These are phyloP conservation scores for apple (Malus domestica) DNA, from an alignment of 306 rosid genomes.

Conservation along the genomic window DNA sequence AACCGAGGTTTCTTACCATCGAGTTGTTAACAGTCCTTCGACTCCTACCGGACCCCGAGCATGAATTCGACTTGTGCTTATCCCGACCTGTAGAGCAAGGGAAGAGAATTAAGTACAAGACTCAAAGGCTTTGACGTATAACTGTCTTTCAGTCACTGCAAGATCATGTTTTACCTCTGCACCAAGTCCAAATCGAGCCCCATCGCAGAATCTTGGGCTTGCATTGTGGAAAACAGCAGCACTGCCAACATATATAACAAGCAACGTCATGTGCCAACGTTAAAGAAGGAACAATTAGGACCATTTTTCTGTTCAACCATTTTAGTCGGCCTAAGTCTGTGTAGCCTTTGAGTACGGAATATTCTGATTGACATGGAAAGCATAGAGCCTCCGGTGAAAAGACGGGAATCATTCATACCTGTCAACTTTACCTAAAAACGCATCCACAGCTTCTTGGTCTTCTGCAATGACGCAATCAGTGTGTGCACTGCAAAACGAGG, in stretches of 20 bases:
- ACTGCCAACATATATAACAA: constrained; percentile 39
- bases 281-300: neutral
- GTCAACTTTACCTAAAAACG: constrained; percentile 77
- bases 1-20: constrained; percentile 58
- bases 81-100: constrained; percentile 63
- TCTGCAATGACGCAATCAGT: constrained; percentile 83
- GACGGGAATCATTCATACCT: constrained; percentile 39
- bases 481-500: constrained; percentile 64
- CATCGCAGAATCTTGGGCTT: constrained; percentile 92
- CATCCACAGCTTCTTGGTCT: constrained; percentile 61
- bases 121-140: neutral
- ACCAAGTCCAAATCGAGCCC: constrained; percentile 94
- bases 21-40: constrained; percentile 85
- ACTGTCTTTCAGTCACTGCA: neutral
- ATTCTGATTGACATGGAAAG: neutral
- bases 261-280: neutral
- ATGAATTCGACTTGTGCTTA: constrained; percentile 94
- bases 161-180: constrained; percentile 66
- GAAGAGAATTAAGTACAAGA: constrained; percentile 1
- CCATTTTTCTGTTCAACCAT: neutral
- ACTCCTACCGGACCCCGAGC: constrained; percentile 99
- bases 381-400: neutral
- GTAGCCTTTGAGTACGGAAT: neutral
- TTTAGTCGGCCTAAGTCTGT: neutral
- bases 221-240: constrained; percentile 99